Base-by-base conservation (phyloP, 345 rosid genomes). In the Aethionema arabicum region DNA sequence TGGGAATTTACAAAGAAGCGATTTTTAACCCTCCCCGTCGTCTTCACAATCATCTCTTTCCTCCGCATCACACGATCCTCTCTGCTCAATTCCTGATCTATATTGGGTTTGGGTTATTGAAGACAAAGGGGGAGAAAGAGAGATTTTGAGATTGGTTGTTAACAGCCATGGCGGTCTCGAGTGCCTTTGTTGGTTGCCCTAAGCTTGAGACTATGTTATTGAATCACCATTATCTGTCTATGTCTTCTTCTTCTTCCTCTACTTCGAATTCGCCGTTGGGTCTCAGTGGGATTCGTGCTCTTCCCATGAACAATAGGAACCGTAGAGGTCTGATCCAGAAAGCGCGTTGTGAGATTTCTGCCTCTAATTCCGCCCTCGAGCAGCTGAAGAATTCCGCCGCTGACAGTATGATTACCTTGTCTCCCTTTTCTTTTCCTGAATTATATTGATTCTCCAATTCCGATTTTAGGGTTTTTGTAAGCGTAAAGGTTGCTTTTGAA, bases 311-410 rank as follows among this genome's bases (percentile, higher is more conserved):
- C 58, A 66, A 56, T 56, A 57, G 69, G 39, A 66, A 5, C 16
- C 70, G 77, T 38, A 67, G 71, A 31, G 53, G 33, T 61, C 30
- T 69, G 44, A 70, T 52, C 46, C 83, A 66, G 59, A 73, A 41
- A 56, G 74, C 80, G 8, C 73, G 79, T 67, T 80, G 82, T 37
- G 82, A 76, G 42, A 75, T 72, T 50, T 57, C 76, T 37, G n/a
- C 66, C 4, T 63, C 82, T 30, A 63, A 67, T 21, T 65, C 72
- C 12, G 92, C 88, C 48, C 88, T 85, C 4, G 85, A 83, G 58
- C 92, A 73, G 55, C 88, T 85, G 70, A 85, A 83, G 73, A 70
- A 80, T 42, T 76, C 86, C 63, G 92, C 88, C 29, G 72, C 80
- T 57, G 88, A 83, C 59, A 63, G 88, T 85, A 69, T 41, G 81